Evolutionary conservation across 169 alveolate genomes (phyloP).

Genomic region (Plasmodium gaboni): DNA sequence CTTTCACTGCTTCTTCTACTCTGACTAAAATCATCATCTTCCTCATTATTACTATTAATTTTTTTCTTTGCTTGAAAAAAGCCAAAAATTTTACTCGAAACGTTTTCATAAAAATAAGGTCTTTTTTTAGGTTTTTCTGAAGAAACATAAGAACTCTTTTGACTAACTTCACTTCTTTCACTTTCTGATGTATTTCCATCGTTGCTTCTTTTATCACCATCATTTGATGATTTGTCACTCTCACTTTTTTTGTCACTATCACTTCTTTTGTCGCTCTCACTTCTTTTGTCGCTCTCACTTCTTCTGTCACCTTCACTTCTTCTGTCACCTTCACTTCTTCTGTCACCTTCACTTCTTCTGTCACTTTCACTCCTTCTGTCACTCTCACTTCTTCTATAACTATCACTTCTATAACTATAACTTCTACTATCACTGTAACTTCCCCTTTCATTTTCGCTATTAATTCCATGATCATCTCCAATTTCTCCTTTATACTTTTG

Average conservation of each 20-base stretch:
- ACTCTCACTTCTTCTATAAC: not conserved
- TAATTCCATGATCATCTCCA: not conserved
- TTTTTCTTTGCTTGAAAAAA: conserved; percentile 1
- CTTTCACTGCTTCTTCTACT: not conserved
- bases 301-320: no score
- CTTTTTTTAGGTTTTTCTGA: conserved; percentile 14
- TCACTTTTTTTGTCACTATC: not conserved
- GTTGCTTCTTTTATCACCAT: not conserved
- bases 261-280: no score
- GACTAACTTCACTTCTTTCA: not conserved
- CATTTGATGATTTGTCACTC: not conserved
- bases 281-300: no score
- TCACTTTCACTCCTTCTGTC: not conserved
- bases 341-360: not conserved
- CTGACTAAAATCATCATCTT: conserved; percentile 3
- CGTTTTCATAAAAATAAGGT: conserved; percentile 27
- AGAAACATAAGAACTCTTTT: not conserved
- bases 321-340: not conserved
- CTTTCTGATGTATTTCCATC: not conserved
- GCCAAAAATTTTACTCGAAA: conserved; percentile 15
- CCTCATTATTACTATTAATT: conserved; percentile 7
- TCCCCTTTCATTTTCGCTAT: not conserved
- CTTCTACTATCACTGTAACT: not conserved
- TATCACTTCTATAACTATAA: not conserved
- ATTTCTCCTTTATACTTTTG: not conserved